Percentiles rank a stretch among this genome's conserved stretches.
These are phyloP conservation scores for Lodderomyces elongisporus DNA, from an alignment of 1,139 yeast genomes.

Conservation along the genomic window DNA sequence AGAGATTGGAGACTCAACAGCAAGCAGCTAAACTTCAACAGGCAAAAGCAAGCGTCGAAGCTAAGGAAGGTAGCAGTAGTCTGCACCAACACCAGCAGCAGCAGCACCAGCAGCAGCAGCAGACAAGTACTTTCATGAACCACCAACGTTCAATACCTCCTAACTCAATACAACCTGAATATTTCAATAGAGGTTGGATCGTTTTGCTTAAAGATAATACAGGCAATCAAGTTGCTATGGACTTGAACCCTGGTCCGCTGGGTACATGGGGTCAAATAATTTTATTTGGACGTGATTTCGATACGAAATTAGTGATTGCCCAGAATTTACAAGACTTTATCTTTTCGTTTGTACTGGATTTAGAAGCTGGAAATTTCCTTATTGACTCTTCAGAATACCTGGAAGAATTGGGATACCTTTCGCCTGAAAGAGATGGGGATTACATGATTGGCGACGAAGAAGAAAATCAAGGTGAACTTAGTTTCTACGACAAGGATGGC, in stretches of 20 bases:
- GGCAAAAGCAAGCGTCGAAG: slow-evolving; percentile 14
- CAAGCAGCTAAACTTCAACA: slow-evolving; percentile 28
- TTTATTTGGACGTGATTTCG: slow-evolving; percentile 60
- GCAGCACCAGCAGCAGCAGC: neutral
- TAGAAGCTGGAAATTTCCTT: slow-evolving; percentile 49
- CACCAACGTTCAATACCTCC: slow-evolving; percentile 56
- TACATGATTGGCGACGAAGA: slow-evolving; percentile 47
- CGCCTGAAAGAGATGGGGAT: slow-evolving; percentile 39
- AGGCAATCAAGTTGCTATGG: slow-evolving; percentile 61
- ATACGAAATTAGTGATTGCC: slow-evolving; percentile 57
- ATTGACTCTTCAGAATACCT: slow-evolving; percentile 43
- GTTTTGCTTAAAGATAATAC: slow-evolving; percentile 53
- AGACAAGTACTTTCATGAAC: slow-evolving; percentile 34
- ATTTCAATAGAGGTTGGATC: slow-evolving; percentile 58
- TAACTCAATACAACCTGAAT: slow-evolving; percentile 50
- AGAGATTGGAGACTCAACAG: slow-evolving; percentile 42
- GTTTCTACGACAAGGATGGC: slow-evolving; percentile 30
- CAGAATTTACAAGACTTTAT: slow-evolving; percentile 53
- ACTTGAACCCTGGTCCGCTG: slow-evolving; percentile 56
- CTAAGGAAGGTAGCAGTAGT: slow-evolving; percentile 6
- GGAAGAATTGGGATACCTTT: slow-evolving; percentile 28
- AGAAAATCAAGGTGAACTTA: slow-evolving; percentile 41
- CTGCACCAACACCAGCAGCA: slow-evolving; percentile 8
- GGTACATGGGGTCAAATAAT: slow-evolving; percentile 63
- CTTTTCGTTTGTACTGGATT: slow-evolving; percentile 42